Conservation (phyloP, 345 rosid genomes). For the Eucalyptus virginea region DNA sequence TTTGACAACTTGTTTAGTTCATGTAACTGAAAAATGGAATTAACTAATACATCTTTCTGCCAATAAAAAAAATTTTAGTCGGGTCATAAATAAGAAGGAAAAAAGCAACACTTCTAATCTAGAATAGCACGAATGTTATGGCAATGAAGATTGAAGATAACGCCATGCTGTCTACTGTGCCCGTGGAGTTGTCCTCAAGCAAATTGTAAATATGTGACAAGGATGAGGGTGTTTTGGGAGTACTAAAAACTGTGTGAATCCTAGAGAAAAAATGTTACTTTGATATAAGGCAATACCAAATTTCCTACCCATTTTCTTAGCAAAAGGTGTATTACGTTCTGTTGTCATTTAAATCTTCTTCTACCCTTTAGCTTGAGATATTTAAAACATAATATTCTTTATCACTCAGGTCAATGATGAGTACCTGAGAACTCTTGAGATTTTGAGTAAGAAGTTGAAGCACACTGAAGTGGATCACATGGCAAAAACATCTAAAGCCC, state of each 20-base stretch:
- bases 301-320: background rate
- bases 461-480: slow-evolving; percentile 65
- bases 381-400: background rate
- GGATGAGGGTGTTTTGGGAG: background rate
- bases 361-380: background rate
- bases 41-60: background rate
- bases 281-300: background rate
- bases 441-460: slow-evolving; percentile 89
- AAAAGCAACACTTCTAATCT: background rate
- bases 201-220: background rate
- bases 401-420: slow-evolving; percentile 82
- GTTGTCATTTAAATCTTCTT: background rate
- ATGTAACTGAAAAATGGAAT: background rate
- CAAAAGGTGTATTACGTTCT: background rate
- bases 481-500: slow-evolving; percentile 77
- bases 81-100: background rate
- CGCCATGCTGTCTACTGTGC: background rate
- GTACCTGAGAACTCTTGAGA: slow-evolving; percentile 79
- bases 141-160: background rate
- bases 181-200: background rate
- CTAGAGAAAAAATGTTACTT: background rate
- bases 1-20: background rate
- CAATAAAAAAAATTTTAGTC: background rate
- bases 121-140: background rate
- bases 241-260: background rate